Evolutionary conservation across 371 early-diverging fungal genomes (phyloP).

Genomic region (Haplosporangium sp.): DNA sequence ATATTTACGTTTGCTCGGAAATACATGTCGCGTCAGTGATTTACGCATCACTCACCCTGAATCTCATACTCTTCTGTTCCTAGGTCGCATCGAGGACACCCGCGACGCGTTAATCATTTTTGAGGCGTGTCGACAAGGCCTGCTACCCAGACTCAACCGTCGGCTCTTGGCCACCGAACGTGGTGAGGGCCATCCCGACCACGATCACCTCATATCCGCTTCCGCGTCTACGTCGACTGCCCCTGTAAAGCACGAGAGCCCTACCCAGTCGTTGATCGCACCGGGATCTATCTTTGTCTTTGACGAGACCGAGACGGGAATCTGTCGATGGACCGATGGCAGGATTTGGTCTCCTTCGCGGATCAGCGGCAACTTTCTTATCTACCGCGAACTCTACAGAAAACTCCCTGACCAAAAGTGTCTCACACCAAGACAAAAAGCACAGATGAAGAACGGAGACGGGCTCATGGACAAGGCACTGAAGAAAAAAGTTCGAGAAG

Average conservation of each 20-base stretch:
- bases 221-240: constrained; percentile 39
- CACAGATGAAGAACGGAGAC: constrained; percentile 22
- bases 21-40: too few species aligned
- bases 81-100: constrained; percentile 80
- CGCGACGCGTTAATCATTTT: constrained; percentile 86
- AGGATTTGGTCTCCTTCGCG: constrained; percentile 88
- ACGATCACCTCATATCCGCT: constrained; percentile 54
- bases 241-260: neutral
- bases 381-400: constrained; percentile 79
- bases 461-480: constrained; percentile 24
- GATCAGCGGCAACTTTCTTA: constrained; percentile 78
- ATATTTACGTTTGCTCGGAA: neutral
- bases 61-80: neutral
- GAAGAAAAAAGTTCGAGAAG: constrained; percentile 19
- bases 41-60: neutral
- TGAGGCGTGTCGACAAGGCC: constrained; percentile 81
- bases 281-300: constrained; percentile 86
- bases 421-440: constrained; percentile 31
- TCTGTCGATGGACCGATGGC: constrained; percentile 93
- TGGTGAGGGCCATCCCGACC: constrained; percentile 59
- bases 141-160: constrained; percentile 77
- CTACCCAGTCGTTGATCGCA: constrained; percentile 22
- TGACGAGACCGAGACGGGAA: constrained; percentile 88
- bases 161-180: constrained; percentile 62
- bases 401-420: constrained; percentile 54